Base-by-base conservation (phyloP, 345 rosid species). In the Heritiera fomes region DNA sequence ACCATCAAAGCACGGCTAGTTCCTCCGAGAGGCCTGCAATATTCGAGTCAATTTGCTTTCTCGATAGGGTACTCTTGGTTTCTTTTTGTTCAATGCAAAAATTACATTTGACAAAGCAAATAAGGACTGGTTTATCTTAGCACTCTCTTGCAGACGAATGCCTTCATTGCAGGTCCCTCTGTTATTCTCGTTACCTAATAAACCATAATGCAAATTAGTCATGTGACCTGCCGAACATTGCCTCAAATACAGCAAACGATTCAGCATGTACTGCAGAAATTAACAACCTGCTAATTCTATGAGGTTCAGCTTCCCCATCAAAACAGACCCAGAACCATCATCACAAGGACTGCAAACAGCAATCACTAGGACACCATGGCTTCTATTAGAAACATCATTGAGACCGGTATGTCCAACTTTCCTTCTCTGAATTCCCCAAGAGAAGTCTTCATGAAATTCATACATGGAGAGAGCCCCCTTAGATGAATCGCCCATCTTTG, bases 11-110 rank as follows among this genome's bases (percentile, higher is more conserved):
- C 89, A 41, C 84, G 86, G 59, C 94, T 96, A 50, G 89, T 90
- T 77, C 99, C 99, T 53, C 99, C 99, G n/a, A 96, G 99, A 96
- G 79, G 94, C 98, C 80, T 94, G 98, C 86, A 94, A 70, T 82
- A 96, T 92, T 59, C 98, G 86, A 46, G 99, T 94, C 88, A 94
- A 81, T 82, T 94, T 96, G 90, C 97, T 96, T 84, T 96, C 98
- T 72, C 98, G 86, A 53, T 96, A 96, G 4, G 98, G 98, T 30
- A 92, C 90, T 53, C 95, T 83, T 4, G 90, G 80, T 30, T 85
- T 83, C 66, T 88, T 89, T 80, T 91, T 96, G 75, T 94, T 96
- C 87, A 94, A 81, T 15, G 99, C 98, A 85, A 85, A 86, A 67
- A 96, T 90, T 63, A 96, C 98, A 83, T 94, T 96, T 41, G 98